phyloP scores from a whole-genome alignment of 2,329 filamentous ascomycete species.

The Cordyceps cateniannulata region DNA sequence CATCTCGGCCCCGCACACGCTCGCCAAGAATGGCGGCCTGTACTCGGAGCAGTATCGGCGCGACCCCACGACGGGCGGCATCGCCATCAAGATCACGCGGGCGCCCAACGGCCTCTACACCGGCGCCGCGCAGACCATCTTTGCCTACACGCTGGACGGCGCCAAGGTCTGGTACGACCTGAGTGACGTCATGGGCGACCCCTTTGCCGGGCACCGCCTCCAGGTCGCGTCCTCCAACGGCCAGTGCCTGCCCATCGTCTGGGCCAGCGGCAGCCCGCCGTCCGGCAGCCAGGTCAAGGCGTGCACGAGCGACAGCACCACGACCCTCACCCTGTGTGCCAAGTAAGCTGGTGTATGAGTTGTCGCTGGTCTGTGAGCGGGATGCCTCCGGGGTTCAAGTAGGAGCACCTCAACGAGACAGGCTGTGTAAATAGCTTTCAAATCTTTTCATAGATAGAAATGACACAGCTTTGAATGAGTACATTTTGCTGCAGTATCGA shows the following conservation, averaged over 20 bases:
- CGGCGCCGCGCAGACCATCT: constrained; percentile 33
- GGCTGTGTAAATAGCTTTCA: background rate
- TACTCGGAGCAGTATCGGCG: constrained; percentile 28
- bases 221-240: constrained; percentile 22
- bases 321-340: constrained; percentile 31
- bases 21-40: constrained; percentile 18
- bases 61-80: constrained; percentile 32
- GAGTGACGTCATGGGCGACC: constrained; percentile 33
- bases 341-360: background rate
- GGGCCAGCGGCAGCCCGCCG: constrained; percentile 28
- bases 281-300: constrained; percentile 32
- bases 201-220: constrained; percentile 28
- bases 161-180: constrained; percentile 33
- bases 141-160: constrained; percentile 32
- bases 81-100: constrained; percentile 31
- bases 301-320: constrained; percentile 26
- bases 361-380: background rate
- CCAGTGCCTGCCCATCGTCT: constrained; percentile 30
- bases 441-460: background rate
- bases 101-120: constrained; percentile 30
- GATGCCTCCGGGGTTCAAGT: no score
- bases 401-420: background rate
- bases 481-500: background rate
- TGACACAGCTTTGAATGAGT: background rate
- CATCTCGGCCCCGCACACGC: constrained; percentile 21